These are phyloP conservation scores for Salix brachista DNA, from an alignment of 345 rosid species.

Conservation along the genomic window DNA sequence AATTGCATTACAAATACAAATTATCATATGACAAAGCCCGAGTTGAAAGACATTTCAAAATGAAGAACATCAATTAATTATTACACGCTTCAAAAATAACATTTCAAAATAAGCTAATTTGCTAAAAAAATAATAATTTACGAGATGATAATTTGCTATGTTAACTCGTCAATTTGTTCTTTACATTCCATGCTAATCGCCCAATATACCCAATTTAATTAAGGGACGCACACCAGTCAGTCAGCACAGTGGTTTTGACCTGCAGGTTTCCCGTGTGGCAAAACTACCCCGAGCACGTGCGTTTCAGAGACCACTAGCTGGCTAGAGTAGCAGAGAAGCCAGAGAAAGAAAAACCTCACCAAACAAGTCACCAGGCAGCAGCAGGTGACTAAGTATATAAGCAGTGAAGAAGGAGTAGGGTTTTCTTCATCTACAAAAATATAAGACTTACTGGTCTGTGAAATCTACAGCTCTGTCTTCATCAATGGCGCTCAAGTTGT, in stretches of 20 bases:
- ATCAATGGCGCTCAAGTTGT: constrained; percentile 54
- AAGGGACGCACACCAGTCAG: background rate
- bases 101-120: too few relatives aligned
- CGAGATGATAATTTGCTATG: too few relatives aligned
- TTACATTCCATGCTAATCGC: too few relatives aligned
- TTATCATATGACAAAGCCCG: too few relatives aligned
- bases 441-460: background rate
- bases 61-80: too few relatives aligned
- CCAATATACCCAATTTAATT: too few relatives aligned
- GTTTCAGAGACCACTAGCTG: background rate
- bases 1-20: too few relatives aligned
- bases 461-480: background rate
- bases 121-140: too few relatives aligned
- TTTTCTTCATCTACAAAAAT: background rate
- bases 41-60: too few relatives aligned
- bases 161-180: too few relatives aligned
- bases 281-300: background rate
- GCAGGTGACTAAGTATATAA: background rate
- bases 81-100: too few relatives aligned
- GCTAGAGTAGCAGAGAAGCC: background rate
- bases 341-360: background rate
- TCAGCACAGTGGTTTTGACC: background rate
- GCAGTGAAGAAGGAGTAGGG: background rate
- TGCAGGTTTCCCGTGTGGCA: background rate
- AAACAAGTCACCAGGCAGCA: background rate